Conservation (phyloP, 495 filamentous ascomycete genomes). For the Penicillium psychrofluorescens region DNA sequence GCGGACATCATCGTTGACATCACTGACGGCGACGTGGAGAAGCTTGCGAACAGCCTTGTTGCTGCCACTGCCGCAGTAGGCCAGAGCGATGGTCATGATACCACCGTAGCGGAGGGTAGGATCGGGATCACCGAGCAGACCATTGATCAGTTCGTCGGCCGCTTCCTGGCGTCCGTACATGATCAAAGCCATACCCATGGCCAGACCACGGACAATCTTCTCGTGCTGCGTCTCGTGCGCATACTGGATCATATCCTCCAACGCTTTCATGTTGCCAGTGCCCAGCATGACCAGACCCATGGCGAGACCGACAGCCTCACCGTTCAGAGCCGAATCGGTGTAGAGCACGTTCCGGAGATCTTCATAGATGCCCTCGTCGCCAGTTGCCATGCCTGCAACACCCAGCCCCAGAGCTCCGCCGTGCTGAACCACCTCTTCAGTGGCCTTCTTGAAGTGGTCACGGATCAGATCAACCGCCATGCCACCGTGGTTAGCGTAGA, state of each 20-base stretch:
- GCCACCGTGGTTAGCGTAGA: conserved; percentile 95
- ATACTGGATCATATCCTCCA: conserved; percentile 95
- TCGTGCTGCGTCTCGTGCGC: conserved; percentile 97
- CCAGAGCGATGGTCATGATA: conserved; percentile 97
- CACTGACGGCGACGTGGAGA: conserved; percentile 95
- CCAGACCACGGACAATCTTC: conserved; percentile 94
- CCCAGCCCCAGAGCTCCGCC: conserved; percentile 92
- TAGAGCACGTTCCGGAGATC: conserved; percentile 82
- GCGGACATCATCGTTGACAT: conserved; percentile 97
- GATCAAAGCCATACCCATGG: conserved; percentile 94
- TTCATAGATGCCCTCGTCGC: conserved; percentile 82
- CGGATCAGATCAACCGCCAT: conserved; percentile 85
- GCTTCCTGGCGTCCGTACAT: conserved; percentile 96
- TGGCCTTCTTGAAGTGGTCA: conserved; percentile 75
- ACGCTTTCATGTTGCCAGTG: conserved; percentile 80
- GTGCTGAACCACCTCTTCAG: conserved; percentile 94
- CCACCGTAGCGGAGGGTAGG: conserved; percentile 92
- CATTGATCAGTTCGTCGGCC: conserved; percentile 89
- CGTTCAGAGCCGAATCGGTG: conserved; percentile 89
- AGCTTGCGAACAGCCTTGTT: conserved; percentile 98
- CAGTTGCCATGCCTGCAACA: conserved; percentile 96
- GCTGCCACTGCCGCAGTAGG: conserved; percentile 93
- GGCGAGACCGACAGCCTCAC: conserved; percentile 89
- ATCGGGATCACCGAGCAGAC: conserved; percentile 87
- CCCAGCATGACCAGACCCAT: conserved; percentile 98